These are phyloP conservation scores for Telfairia occidentalis DNA, from an alignment of 331 rosid genomes.

Conservation along the genomic window DNA sequence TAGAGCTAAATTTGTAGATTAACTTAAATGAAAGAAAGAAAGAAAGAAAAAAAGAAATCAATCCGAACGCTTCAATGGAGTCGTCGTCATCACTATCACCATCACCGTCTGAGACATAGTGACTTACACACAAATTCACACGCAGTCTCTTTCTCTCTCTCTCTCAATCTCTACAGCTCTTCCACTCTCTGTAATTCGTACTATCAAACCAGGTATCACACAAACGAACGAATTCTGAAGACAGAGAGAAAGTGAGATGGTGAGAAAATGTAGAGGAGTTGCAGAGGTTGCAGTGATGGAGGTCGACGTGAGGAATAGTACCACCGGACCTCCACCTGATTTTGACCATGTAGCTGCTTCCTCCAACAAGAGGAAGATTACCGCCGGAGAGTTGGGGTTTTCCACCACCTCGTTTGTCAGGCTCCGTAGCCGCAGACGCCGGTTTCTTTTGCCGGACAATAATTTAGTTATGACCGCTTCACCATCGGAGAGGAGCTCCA, in stretches of 20 bases:
- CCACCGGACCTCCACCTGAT: slow-evolving; percentile 33
- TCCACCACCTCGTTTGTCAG: slow-evolving; percentile 10
- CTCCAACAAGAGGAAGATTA: slow-evolving; percentile 31
- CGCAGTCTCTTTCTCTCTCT: slow-evolving; percentile 8
- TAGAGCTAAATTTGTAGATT: too few species aligned
- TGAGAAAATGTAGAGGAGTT: slow-evolving; percentile 33
- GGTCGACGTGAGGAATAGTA: slow-evolving; percentile 36
- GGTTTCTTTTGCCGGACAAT: neutral
- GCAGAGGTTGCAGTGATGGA: slow-evolving; percentile 39
- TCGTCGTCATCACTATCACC: slow-evolving; percentile 20
- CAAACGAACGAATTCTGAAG: slow-evolving; percentile 3
- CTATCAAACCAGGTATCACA: slow-evolving; percentile 15
- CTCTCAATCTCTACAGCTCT: neutral
- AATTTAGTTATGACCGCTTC: too few species aligned
- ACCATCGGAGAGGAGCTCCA: neutral
- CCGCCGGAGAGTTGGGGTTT: slow-evolving; percentile 8
- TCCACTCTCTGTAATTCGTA: slow-evolving; percentile 6
- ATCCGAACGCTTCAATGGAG: slow-evolving; percentile 38
- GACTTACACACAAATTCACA: slow-evolving; percentile 16
- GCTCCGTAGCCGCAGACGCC: slow-evolving; percentile 6
- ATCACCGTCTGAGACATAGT: slow-evolving; percentile 25
- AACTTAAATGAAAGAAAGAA: too few species aligned
- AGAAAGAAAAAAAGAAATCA: neutral
- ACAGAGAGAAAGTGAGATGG: slow-evolving; percentile 17
- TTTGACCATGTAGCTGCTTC: slow-evolving; percentile 30